Conservation (phyloP, 352 stramenopile species). For the Globisporangium barbulae region DNA sequence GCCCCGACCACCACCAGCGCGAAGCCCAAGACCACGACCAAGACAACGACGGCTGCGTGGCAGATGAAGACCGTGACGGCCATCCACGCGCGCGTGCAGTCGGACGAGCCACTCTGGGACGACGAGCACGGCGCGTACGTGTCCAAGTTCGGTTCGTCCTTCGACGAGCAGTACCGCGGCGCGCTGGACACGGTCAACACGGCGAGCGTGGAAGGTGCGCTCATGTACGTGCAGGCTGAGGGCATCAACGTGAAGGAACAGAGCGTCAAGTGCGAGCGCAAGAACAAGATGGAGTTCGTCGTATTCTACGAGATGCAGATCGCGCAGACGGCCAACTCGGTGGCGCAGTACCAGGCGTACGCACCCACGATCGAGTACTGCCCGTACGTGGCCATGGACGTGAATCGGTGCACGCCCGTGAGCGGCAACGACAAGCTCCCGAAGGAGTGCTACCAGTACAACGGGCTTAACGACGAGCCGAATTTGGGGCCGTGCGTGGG, state of each 20-base stretch:
- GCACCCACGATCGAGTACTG: conserved; percentile 46
- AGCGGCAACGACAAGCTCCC: conserved; percentile 36
- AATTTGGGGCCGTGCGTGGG: conserved; percentile 48
- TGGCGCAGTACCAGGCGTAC: conserved; percentile 22
- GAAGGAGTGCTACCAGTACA: conserved; percentile 43
- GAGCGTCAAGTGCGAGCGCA: conserved; percentile 27
- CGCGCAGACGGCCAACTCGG: conserved; percentile 16
- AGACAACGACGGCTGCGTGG: conserved; percentile 14
- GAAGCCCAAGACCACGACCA: conserved; percentile 2
- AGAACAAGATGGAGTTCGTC: conserved; percentile 34
- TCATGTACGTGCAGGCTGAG: conserved; percentile 83
- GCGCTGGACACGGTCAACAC: conserved; percentile 73
- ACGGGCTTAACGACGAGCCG: conserved; percentile 39
- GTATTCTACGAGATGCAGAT: conserved; percentile 34
- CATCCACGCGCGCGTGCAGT: conserved; percentile 61
- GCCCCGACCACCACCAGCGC: neutral
- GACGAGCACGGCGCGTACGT: conserved; percentile 23
- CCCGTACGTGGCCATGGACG: conserved; percentile 59
- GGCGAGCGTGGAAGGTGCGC: conserved; percentile 67
- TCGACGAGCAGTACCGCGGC: conserved; percentile 25
- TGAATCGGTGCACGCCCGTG: conserved; percentile 18
- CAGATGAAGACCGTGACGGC: conserved; percentile 44
- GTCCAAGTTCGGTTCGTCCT: conserved; percentile 23
- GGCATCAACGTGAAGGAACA: conserved; percentile 36
- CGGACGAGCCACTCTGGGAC: conserved; percentile 40